Evolutionary conservation across 225 moss, liverwort and hornwort species (phyloP).

Genomic region (Marchantia polymorpha): DNA sequence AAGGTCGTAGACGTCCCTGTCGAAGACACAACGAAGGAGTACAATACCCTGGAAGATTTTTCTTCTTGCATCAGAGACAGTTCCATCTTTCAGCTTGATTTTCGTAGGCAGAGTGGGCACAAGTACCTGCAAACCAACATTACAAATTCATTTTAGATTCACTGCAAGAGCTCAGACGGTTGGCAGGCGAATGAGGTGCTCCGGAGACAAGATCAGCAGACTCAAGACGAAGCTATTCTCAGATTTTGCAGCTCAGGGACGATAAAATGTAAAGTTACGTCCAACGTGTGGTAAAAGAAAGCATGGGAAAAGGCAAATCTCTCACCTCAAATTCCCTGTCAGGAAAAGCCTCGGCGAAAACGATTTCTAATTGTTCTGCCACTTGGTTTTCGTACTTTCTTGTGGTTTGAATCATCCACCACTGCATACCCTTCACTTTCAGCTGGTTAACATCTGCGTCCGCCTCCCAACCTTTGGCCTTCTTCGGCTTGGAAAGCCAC

Average conservation of each 20-base stretch:
- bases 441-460: slow-evolving; percentile 81
- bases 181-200: not conserved
- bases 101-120: slow-evolving; percentile 69
- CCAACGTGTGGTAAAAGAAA: not conserved
- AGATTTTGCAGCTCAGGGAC: not conserved
- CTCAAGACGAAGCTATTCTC: not conserved
- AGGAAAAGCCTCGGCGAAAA: slow-evolving; percentile 64
- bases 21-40: slow-evolving; percentile 75
- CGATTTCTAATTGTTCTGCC: slow-evolving; percentile 57
- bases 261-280: no score
- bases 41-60: slow-evolving; percentile 80
- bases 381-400: slow-evolving; percentile 67
- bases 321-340: slow-evolving; percentile 71
- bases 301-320: not conserved
- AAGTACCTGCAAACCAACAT: slow-evolving; percentile 47
- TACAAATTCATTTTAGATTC: no score
- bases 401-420: slow-evolving; percentile 82
- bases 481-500: slow-evolving; percentile 58
- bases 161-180: not conserved
- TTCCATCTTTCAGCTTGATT: slow-evolving; percentile 68
- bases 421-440: slow-evolving; percentile 65
- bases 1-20: slow-evolving; percentile 67
- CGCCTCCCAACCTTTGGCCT: slow-evolving; percentile 63
- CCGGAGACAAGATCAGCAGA: not conserved
- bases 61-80: slow-evolving; percentile 62